A percentile compares a stretch with the other conserved stretches of the same genome.
Evolutionary conservation across 768 basidiomycete genomes (phyloP).

Genomic region (Boletus tomentosulus): DNA sequence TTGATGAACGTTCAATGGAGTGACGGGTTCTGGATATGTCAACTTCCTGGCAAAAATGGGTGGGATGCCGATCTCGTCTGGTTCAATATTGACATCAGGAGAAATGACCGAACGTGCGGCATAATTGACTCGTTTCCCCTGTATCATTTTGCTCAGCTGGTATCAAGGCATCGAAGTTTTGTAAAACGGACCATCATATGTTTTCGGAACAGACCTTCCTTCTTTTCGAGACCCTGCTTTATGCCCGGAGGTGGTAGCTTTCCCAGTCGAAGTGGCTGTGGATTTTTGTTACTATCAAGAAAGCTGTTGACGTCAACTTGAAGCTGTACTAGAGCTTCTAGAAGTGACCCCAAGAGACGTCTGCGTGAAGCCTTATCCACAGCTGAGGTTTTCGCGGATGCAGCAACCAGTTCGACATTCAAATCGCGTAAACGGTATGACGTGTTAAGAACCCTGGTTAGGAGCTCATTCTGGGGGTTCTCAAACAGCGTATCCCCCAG

Average conservation of each 20-base stretch:
- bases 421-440: conserved; percentile 77
- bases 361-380: conserved; percentile 49
- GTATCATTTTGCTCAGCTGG: conserved; percentile 1
- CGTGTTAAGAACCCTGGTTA: conserved; percentile 75
- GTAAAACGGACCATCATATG: conserved; percentile 88
- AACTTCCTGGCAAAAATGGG: conserved; percentile 96
- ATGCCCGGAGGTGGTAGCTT: conserved; percentile 90
- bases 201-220: conserved; percentile 96
- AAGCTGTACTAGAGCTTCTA: conserved; percentile 83
- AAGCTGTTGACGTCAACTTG: conserved; percentile 96
- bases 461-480: conserved; percentile 90
- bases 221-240: conserved; percentile 97
- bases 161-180: not conserved
- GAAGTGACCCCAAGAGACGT: conserved; percentile 59
- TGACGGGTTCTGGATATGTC: conserved; percentile 97
- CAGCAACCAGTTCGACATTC: conserved; percentile 59
- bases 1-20: conserved; percentile 82
- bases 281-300: conserved; percentile 96
- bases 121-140: conserved; percentile 99
- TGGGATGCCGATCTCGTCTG: conserved; percentile 96
- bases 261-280: conserved; percentile 76
- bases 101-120: conserved; percentile 99
- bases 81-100: conserved; percentile 98
- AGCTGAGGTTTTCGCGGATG: conserved; percentile 53
- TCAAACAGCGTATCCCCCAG: conserved; percentile 94